Base-by-base conservation (phyloP, 768 basidiomycete species). In the Tricholoma terreum region DNA sequence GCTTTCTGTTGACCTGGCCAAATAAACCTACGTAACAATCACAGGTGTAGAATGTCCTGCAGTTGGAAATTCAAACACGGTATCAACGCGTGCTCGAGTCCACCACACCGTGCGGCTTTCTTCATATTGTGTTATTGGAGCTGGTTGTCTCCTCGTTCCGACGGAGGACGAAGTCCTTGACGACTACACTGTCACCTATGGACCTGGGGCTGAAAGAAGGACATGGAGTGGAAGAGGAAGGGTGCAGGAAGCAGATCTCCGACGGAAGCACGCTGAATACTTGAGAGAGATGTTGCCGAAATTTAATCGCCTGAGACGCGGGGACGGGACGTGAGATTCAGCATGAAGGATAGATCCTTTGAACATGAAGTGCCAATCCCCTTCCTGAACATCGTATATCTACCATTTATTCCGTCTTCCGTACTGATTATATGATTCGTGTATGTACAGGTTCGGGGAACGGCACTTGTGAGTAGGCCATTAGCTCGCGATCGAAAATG, bases 201-300 rank as follows among this genome's bases (percentile, higher is more conserved):
- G 95, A 0, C 82, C 84, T 4, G 78, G 80, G 7, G 84, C 87
- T 1, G 86, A 92, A 59, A 78, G 89, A 54, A 77, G 93, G 50
- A 80, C 71, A 6, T 97, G 94, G 92, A 93, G 90, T 61, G 93
- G 92, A 14, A 80, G 89, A 59, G 92, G 92, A 7, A 84, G 85
- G 62, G 77, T 86, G 0, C 93, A 95, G 65, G 94, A 94, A 65
- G 80, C 81, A 24, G 93, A 93, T 65, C 69, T 98, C 58, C 79
- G 92, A 53, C 75, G 82, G 45, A 98, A 98, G 67, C 95, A 98
- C 64, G 84, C 86, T 4, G 94, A 96, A 64, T 98, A 98, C 70
- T 77, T 98, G 52, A 78, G 86, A 42, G 96, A 98, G 69, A 94
- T 94, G 86, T 65, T 94, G 43, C 91, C 90, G 45, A 93, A 94